Evolutionary conservation across 75 land plant genomes (phyloP), one percentile per base, ranked within the genome.

Genomic region (Cupressus sempervirens): DNA sequence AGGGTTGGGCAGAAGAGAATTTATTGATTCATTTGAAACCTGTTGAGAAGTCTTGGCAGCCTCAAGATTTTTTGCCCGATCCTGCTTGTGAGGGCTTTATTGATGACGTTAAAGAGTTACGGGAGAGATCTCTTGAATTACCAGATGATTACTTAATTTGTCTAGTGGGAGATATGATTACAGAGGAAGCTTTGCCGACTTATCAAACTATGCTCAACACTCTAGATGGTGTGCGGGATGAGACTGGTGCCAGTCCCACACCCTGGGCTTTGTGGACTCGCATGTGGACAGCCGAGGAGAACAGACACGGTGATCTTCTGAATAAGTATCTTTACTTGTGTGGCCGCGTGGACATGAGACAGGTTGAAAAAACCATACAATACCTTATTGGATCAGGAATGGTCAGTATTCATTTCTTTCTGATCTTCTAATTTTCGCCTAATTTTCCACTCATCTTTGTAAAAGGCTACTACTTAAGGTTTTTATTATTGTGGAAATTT

Each of bases 111-210:
- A 86, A 77, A 85, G 94, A 93, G 80, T 74, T 93, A 82, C 70
- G 89, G 38, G 89, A 81, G 84, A 86, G 94, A 50, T 68, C 92
- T 10, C 88, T 83, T 41, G 91, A 89, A 53, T 52, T 93, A 3
- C 94, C 94, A 4, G 93, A 93, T 76, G 94, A 93, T 26, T 91
- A 91, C 81, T 84, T 93, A 50, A 91, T 93, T 54, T 86, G 88
- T 50, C 53, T 50, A 13, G 53, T 50, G 15, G 53, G 53, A 50
- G 53, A 50, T 50, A 50, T 50, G 53, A 50, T 50, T 50, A 50
- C 53, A 12, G 53, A 50, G 53, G 53, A 50, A 12, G 53, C 53
- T 11, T 50, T 50, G 53, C 53, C 53, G 53, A 50, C 53, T 50
- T 50, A 50, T 50, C 53, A 50, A 3, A 50, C 53, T 5, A 87